A percentile compares a stretch with the other conserved stretches of the same genome.
Evolutionary conservation across 441 rosid species (phyloP).

Genomic region (Isatis lusitanica): DNA sequence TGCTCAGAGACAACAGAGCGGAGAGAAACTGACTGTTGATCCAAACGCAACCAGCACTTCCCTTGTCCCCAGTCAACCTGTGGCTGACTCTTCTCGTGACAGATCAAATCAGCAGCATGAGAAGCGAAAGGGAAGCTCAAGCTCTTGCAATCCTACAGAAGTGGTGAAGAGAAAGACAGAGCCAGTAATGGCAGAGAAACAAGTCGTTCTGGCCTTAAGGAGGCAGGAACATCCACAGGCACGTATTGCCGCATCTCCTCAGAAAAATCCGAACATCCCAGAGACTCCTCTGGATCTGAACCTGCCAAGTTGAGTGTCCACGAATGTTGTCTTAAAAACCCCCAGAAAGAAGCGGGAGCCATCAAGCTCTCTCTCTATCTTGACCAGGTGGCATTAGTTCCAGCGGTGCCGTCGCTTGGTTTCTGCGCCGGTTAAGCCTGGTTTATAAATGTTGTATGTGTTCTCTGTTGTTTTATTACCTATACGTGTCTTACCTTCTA

Average conservation of each 20-base stretch:
- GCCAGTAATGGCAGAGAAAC: conserved; percentile 48
- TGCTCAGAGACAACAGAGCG: conserved; percentile 23
- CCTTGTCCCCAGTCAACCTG: conserved; percentile 12
- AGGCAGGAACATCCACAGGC: conserved; percentile 4
- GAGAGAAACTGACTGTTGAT: conserved; percentile 41
- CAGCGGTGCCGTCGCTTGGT: not conserved
- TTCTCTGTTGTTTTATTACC: not conserved
- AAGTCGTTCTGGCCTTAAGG: conserved; percentile 28
- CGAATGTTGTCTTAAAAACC: not conserved
- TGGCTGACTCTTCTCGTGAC: conserved; percentile 1
- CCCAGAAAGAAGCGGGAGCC: not conserved
- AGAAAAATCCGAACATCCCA: conserved; percentile 1
- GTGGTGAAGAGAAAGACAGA: conserved; percentile 67
- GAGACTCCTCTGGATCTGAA: conserved; percentile 24
- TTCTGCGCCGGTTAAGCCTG: not conserved
- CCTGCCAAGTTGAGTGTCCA: conserved; percentile 21
- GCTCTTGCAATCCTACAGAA: conserved; percentile 47
- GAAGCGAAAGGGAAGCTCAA: conserved; percentile 54
- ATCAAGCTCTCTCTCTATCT: not conserved
- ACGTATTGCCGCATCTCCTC: conserved; percentile 9
- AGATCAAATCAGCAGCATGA: conserved; percentile 46
- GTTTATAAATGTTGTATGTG: conserved; percentile 8
- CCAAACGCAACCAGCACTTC: conserved; percentile 19
- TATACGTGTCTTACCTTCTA: not conserved
- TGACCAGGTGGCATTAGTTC: not conserved